These are phyloP conservation scores for Xylaria sp. DNA, from an alignment of 2,329 filamentous ascomycete genomes.

Conservation along the genomic window DNA sequence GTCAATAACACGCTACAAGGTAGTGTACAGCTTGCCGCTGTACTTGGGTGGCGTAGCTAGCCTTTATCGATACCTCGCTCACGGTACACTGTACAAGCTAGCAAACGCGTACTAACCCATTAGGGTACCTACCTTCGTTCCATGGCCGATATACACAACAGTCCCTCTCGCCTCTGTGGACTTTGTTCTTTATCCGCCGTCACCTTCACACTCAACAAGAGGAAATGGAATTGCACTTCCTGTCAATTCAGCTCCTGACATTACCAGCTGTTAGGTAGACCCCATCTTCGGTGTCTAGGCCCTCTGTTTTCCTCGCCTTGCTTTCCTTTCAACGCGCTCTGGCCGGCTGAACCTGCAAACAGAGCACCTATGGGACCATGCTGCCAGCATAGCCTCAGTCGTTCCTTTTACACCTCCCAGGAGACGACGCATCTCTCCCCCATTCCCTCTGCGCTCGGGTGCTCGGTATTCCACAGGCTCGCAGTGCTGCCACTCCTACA, in stretches of 20 bases:
- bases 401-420: constrained; percentile 21
- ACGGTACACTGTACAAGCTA: neutral
- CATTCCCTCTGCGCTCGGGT: too few species aligned
- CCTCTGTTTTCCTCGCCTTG: neutral
- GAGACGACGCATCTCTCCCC: constrained; percentile 11
- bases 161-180: too few species aligned
- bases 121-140: neutral
- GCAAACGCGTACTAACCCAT: neutral
- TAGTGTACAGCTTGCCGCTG: neutral
- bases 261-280: constrained; percentile 1
- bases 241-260: constrained; percentile 2
- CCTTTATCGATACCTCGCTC: neutral
- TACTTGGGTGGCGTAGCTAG: neutral
- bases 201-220: neutral
- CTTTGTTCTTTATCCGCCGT: neutral
- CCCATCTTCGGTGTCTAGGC: constrained; percentile 4
- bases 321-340: constrained; percentile 22
- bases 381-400: constrained; percentile 36
- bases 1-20: neutral
- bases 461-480: too few species aligned
- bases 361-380: constrained; percentile 19
- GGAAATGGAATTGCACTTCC: neutral
- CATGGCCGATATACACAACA: neutral
- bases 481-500: constrained; percentile 32
- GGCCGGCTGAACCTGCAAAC: constrained; percentile 26